phyloP scores from a whole-genome alignment of 345 rosid genomes.

The Populus nigra region DNA sequence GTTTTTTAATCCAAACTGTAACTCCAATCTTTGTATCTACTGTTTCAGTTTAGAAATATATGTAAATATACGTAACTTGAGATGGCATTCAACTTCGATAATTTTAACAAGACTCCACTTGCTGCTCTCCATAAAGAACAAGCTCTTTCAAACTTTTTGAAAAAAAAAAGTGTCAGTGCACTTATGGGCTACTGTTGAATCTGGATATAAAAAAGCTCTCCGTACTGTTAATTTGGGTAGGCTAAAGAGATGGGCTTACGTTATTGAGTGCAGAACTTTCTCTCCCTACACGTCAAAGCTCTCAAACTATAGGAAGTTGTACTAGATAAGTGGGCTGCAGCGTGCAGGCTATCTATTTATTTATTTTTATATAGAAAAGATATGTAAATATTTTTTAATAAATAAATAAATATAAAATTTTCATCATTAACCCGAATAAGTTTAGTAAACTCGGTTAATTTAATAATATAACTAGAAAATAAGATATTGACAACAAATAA shows the following conservation, averaged over 20 bases:
- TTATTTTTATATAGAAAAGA: no score
- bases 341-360: no score
- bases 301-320: not conserved
- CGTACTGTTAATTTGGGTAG: not conserved
- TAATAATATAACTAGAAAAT: no score
- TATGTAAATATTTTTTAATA: no score
- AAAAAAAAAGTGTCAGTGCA: not conserved
- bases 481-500: no score
- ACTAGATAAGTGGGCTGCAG: no score
- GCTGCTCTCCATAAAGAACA: not conserved
- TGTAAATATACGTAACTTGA: not conserved
- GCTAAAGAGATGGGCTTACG: not conserved
- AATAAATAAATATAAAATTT: no score
- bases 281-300: not conserved
- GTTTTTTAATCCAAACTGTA: not conserved
- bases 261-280: not conserved
- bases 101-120: no score
- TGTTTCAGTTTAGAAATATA: no score
- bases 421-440: no score
- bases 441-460: no score
- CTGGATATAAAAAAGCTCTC: not conserved
- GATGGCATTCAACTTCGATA: not conserved
- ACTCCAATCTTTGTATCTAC: not conserved
- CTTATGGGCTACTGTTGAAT: not conserved
- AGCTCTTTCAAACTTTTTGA: not conserved